A percentile compares a stretch with the other conserved stretches of the same genome.
Evolutionary conservation across 495 filamentous ascomycete genomes (phyloP).

Genomic region (Neurospora terricola): DNA sequence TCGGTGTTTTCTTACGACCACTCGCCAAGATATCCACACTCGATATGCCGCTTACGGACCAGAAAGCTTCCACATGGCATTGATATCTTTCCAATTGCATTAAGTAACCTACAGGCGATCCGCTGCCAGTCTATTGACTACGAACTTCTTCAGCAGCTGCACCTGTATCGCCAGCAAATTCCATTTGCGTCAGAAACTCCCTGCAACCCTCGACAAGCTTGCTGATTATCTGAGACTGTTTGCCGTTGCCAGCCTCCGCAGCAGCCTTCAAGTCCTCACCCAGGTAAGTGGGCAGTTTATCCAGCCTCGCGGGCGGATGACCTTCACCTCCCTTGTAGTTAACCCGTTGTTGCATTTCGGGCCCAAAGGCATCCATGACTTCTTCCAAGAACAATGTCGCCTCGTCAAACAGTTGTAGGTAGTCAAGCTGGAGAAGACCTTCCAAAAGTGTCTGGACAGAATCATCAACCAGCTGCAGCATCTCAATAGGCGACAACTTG

Average conservation of each 20-base stretch:
- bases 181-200: background rate
- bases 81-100: too few species aligned
- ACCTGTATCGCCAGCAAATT: background rate
- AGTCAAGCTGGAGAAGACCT: constrained; percentile 16
- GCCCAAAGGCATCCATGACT: background rate
- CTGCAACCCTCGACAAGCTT: background rate
- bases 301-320: background rate
- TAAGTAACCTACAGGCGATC: background rate
- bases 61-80: too few species aligned
- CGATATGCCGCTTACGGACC: too few species aligned
- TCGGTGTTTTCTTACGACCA: too few species aligned
- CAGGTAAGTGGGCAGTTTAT: background rate
- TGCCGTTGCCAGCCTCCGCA: background rate
- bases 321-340: background rate
- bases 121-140: background rate
- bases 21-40: too few species aligned
- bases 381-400: constrained; percentile 2
- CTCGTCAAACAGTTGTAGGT: constrained; percentile 11
- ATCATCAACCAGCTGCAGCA: constrained; percentile 14
- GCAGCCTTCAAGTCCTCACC: background rate
- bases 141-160: background rate
- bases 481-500: constrained; percentile 11
- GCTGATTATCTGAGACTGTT: background rate
- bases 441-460: constrained; percentile 13
- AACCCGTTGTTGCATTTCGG: background rate